These are phyloP conservation scores for Suhomyces vadensis DNA, from an alignment of 805 yeast species.

Conservation along the genomic window DNA sequence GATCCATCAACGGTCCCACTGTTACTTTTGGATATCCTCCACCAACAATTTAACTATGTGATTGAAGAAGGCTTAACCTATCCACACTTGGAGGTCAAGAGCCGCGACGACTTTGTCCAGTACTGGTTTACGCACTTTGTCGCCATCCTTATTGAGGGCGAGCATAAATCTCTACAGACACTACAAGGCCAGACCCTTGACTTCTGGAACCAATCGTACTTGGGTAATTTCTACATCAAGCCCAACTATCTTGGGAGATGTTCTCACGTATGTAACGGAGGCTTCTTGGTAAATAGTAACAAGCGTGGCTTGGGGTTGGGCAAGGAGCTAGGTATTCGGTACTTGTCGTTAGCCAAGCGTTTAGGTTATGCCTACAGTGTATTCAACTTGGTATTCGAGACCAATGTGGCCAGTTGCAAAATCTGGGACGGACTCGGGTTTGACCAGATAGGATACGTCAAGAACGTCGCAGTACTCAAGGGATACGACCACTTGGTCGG, in stretches of 20 bases:
- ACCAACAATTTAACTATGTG: conserved; percentile 58
- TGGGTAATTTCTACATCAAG: conserved; percentile 79
- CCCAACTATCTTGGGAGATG: conserved; percentile 87
- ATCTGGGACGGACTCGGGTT: conserved; percentile 88
- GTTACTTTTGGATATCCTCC: conserved; percentile 47
- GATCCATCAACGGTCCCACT: conserved; percentile 50
- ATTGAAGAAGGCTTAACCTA: conserved; percentile 76
- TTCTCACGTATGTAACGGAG: conserved; percentile 86
- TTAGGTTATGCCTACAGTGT: conserved; percentile 82
- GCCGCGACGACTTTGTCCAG: conserved; percentile 51
- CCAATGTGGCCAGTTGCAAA: conserved; percentile 69
- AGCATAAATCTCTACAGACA: conserved; percentile 16
- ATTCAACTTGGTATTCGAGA: conserved; percentile 82
- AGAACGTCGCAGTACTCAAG: conserved; percentile 71
- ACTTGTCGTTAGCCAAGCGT: conserved; percentile 69
- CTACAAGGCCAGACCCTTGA: conserved; percentile 33
- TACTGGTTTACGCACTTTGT: conserved; percentile 71
- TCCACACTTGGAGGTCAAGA: conserved; percentile 51
- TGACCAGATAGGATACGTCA: conserved; percentile 71
- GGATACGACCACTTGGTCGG: conserved; percentile 66
- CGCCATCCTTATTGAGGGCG: conserved; percentile 56
- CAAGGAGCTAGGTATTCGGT: conserved; percentile 62
- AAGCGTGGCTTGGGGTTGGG: conserved; percentile 74
- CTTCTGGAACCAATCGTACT: conserved; percentile 48
- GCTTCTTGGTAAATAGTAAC: conserved; percentile 65